Base-by-base conservation (phyloP, 2,329 filamentous ascomycete species). In the Hypoxylon sp. region DNA sequence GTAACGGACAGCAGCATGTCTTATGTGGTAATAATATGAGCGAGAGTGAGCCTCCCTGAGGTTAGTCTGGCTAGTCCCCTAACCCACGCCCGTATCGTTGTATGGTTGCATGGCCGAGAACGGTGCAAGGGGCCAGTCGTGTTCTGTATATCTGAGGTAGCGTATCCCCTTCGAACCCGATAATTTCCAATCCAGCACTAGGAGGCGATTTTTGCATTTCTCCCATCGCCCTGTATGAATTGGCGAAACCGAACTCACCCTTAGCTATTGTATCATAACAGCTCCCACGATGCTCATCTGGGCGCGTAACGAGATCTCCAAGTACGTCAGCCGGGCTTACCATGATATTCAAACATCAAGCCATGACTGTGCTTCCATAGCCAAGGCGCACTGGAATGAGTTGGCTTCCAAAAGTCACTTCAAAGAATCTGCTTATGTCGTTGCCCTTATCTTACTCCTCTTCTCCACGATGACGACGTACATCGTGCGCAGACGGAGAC, bases 81-180 rank as follows among this genome's bases (percentile, higher is more conserved):
- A 46, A 54, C 30, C 14, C 48, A 33, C 48, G 45, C n/a, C 42
- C 44, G 42, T 54, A 12, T 38, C 42, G 44, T 64, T 26, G 38
- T 51, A 52, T 42, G 18, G 18, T 30, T 64, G 44, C 8, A 45
- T 36, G 48, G 62, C 70, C 69, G 71, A 72, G 61, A 75, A 71
- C 71, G 69, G 72, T 66, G 50, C 32, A 28, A 33, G 33, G 11
- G 45, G 54, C 48, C 40, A 33, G 32, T 3, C 7, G 14, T 42
- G 30, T 50, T 16, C 30, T 40, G 38, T 60, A 68, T 68, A 66
- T 60, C 55, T 64, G 30, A 32, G 44, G 40, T 32, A 16, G 4
- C 18, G 22, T 42, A 26, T 3, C 24, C 50, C 50, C 28, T 55
- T 60, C 36, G 14, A 52, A 51, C 40, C 8, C 11, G 44, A 20